Conservation (phyloP, 345 rosid species). For the Boechera divaricarpa region DNA sequence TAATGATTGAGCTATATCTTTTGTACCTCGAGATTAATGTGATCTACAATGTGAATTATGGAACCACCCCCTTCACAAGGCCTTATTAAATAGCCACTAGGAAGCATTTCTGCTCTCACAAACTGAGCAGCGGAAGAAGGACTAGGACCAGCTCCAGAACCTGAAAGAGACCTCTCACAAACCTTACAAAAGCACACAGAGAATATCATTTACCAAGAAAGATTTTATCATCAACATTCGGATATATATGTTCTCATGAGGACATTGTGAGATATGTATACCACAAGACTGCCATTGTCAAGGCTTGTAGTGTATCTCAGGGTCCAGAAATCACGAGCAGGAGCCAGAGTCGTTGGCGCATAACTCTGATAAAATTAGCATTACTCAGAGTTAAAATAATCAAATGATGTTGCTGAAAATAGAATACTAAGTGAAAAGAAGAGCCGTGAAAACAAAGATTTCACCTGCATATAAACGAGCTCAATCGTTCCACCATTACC, state of each 20-base stretch:
- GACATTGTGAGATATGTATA: conserved; percentile 38
- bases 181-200: conserved; percentile 49
- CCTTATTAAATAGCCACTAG: conserved; percentile 92
- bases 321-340: conserved; percentile 99
- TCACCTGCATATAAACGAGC: conserved; percentile 88
- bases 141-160: conserved; percentile 87
- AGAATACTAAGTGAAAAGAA: conserved; percentile 14
- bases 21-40: conserved; percentile 84
- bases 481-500: conserved; percentile 95
- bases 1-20: background rate
- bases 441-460: background rate
- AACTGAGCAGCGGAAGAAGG: conserved; percentile 77
- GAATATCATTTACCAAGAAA: background rate
- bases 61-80: conserved; percentile 56
- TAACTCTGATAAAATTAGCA: conserved; percentile 57
- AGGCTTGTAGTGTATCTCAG: conserved; percentile 84
- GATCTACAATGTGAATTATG: conserved; percentile 94
- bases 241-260: background rate
- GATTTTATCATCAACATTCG: background rate
- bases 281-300: conserved; percentile 99
- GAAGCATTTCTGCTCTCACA: conserved; percentile 94
- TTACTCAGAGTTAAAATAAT: background rate
- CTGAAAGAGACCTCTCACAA: conserved; percentile 97
- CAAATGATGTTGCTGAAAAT: background rate
- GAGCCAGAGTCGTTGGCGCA: conserved; percentile 97